phyloP scores from a whole-genome alignment of 176 grass and related monocot species.

The Oryza rufipogon region DNA sequence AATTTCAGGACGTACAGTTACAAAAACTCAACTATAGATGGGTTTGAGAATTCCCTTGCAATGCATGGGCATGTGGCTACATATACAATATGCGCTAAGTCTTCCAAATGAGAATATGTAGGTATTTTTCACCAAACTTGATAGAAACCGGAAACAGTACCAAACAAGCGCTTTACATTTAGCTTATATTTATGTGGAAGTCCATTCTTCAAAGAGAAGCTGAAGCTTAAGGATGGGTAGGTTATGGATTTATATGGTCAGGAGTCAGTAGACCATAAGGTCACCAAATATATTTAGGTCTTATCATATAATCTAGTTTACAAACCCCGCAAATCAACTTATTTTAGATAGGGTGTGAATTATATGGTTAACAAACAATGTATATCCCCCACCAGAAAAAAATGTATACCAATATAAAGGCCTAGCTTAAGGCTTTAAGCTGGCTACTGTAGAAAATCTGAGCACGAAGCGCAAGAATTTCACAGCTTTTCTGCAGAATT shows the following conservation, averaged over 20 bases:
- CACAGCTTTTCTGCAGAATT: not conserved
- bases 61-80: too few species aligned
- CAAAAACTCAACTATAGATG: too few species aligned
- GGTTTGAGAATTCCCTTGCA: too few species aligned
- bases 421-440: not conserved
- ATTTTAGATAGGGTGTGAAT: not conserved
- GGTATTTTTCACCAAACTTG: not conserved
- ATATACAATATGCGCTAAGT: not conserved
- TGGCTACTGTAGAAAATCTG: constrained; percentile 4
- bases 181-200: not conserved
- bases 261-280: not conserved
- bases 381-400: constrained; percentile 24
- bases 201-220: constrained; percentile 1
- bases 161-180: not conserved
- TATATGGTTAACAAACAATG: not conserved
- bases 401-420: not conserved
- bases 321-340: not conserved
- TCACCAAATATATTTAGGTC: constrained; percentile 13
- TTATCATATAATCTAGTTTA: constrained; percentile 18
- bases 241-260: constrained; percentile 25
- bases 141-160: constrained; percentile 28
- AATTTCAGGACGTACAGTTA: too few species aligned
- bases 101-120: constrained; percentile 14
- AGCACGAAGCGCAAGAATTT: not conserved
- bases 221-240: constrained; percentile 1